Evolutionary conservation across 805 yeast genomes (phyloP), one percentile per base, ranked within the genome.

Genomic region (Candida michaelii): DNA sequence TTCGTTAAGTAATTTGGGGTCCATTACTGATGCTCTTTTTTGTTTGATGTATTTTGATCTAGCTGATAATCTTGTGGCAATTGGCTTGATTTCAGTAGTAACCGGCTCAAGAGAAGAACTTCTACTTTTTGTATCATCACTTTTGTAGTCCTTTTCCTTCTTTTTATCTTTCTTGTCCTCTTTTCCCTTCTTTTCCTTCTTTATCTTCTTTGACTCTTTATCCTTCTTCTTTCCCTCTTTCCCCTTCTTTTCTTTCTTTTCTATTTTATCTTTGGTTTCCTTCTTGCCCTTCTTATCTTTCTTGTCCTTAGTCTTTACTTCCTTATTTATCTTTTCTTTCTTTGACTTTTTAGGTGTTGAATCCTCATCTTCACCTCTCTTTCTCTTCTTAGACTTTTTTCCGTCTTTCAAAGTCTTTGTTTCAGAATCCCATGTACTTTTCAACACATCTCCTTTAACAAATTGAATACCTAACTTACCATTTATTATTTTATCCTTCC

Each of bases 381-480:
- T 55, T 48, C 27, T 42, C 53, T 49, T 47, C 23, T 46, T 45
- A 44, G 53, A 48, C n/a, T 54, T 53, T 37, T 48, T 45, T 46
- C 47, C 46, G 21, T 50, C 51, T 39, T 37, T 51, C 38, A 63
- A 43, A 39, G 45, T 44, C 47, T 67, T 65, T 15, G 54, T 31
- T n/a, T 82, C 80, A 1, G 74, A 65, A 58, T 89, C 90, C 87
- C 95, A 83, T 0, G 96, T 86, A 52, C 96, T 87, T 40, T 77
- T 74, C 46, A 91, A 66, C 1, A 83, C 83, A 35, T 86, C 97
- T 4, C 97, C 97, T 56, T 75, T 81, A 7, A 91, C 85, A 63
- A 91, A 91, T 47, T 80, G 79, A 60, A 91, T 82, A 5, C 97
- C 97, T 85, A 90, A 83, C 52, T 80, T 85, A 12, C 96, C 95